These are phyloP conservation scores for Triticum turgidum DNA, from an alignment of 176 grass and related monocot genomes.

Conservation along the genomic window DNA sequence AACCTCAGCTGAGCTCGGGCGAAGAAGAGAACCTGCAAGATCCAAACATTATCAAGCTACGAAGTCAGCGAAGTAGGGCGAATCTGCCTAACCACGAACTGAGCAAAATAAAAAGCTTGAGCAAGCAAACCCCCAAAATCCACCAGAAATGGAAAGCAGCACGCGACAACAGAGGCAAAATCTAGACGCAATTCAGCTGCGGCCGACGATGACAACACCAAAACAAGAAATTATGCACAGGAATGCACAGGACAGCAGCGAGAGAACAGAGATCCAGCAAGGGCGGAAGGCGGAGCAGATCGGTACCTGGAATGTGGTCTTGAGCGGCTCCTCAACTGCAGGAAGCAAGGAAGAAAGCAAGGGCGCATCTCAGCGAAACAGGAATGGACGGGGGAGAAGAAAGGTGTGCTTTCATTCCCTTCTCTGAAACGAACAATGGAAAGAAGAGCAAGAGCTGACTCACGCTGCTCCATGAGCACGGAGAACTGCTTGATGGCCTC, in stretches of 20 bases:
- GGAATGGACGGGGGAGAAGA: not conserved
- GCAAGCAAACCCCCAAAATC: conserved; percentile 16
- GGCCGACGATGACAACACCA: not conserved
- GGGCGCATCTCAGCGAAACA: conserved; percentile 32
- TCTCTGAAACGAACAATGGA: not conserved
- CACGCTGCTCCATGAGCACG: conserved; percentile 70
- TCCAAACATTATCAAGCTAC: not conserved
- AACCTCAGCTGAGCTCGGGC: not conserved
- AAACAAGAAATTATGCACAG: not conserved
- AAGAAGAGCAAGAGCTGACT: not conserved
- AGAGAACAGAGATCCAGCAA: conserved; percentile 27
- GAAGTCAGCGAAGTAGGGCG: not conserved
- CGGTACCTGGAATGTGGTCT: conserved; percentile 83
- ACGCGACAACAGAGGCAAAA: not conserved
- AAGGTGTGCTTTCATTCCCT: not conserved
- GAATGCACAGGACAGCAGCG: not conserved
- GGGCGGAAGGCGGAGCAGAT: conserved; percentile 32
- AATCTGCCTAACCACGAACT: not conserved
- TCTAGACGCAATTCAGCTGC: not conserved
- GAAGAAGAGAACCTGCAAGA: conserved; percentile 3
- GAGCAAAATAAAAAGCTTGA: not conserved
- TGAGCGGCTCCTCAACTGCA: conserved; percentile 81
- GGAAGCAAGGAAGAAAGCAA: conserved; percentile 26
- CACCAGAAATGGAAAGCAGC: not conserved
- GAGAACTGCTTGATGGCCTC: conserved; percentile 88